phyloP scores from a whole-genome alignment of 2,329 filamentous ascomycete species.

The Aspergillus niger region DNA sequence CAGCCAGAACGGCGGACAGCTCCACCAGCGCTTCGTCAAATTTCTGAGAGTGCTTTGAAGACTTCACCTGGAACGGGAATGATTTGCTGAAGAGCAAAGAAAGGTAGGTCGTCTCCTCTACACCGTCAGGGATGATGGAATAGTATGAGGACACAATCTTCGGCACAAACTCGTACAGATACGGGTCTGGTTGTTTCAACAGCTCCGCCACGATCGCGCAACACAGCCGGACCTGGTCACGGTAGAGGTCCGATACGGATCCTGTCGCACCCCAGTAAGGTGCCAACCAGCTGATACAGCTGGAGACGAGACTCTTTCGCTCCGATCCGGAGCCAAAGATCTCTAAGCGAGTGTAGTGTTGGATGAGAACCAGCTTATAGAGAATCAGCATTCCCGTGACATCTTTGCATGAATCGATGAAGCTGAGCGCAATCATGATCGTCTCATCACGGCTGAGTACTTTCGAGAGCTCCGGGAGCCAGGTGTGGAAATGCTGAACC shows the following conservation, averaged over 20 bases:
- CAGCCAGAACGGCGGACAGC: conserved; percentile 81
- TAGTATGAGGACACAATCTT: conserved; percentile 90
- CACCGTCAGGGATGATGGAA: conserved; percentile 68
- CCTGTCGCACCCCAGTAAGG: conserved; percentile 85
- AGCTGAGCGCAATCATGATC: conserved; percentile 85
- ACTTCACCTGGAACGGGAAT: conserved; percentile 82
- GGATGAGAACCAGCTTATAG: conserved; percentile 89
- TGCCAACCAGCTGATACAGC: conserved; percentile 85
- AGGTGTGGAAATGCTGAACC: conserved; percentile 94
- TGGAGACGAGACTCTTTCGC: conserved; percentile 70
- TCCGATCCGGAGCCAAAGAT: conserved; percentile 80
- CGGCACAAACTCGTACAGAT: conserved; percentile 85
- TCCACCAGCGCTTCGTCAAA: conserved; percentile 91
- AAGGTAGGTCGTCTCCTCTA: conserved; percentile 61
- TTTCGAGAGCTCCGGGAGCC: conserved; percentile 86
- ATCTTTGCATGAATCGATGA: conserved; percentile 84
- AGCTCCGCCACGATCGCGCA: conserved; percentile 91
- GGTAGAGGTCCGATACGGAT: conserved; percentile 79
- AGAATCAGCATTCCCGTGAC: conserved; percentile 90
- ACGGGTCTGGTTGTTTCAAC: conserved; percentile 72
- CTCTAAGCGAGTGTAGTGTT: conserved; percentile 82
- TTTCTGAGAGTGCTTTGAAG: conserved; percentile 59
- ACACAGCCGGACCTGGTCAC: conserved; percentile 88
- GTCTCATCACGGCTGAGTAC: conserved; percentile 81
- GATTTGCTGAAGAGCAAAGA: conserved; percentile 87